Evolutionary conservation across 208 protist species (phyloP), one percentile per base, ranked within the genome.

Genomic region (Trypanosoma congolense): DNA sequence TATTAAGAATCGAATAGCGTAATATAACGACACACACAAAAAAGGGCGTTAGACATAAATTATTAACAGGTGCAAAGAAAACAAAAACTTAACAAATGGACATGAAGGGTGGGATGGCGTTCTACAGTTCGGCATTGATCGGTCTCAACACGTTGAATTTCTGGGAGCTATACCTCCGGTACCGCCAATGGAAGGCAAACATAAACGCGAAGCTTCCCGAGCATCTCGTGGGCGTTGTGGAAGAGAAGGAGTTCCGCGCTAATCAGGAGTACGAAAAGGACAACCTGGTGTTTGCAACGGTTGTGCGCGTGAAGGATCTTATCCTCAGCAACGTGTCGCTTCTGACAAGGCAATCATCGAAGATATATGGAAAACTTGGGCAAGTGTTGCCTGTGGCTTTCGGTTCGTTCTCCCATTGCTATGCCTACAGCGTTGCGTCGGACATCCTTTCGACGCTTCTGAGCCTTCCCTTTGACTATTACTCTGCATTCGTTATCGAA

Each of bases 401-500:
- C 0, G 75, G 75, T 21, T 82, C 75, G 9, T 88, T 92, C 48
- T 28, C 58, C 28, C 85, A 92, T 57, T 74, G 79, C 42, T 75
- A 75, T 54, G 48, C 72, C 0, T 79, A 64, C 54, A 18, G 67
- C 4, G 48, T 77, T 19, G 56, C 49, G 5, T 29, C 21, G 33
- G 76, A 85, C 56, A 40, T 76, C 22, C 31, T 90, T 4, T 28
- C 66, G 9, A 75, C 73, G 0, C 30, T 80, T 1, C 45, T 88
- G 6, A 60, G 66, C 3, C 59, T 92, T 9, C 90, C 90, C 1
- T 87, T 83, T 46, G 46, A 43, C 25, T 80, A 88, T 56, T 96
- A 93, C 61, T n/a, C 70, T 6, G 60, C 46, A 18, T 95, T 96
- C 61, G 77, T 91, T 29, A 35, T 95, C 18, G 91, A 96, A 70